Percentiles rank a stretch among this genome's conserved stretches.
phyloP scores from a whole-genome alignment of 345 rosid species.

The Nephelium lappaceum region DNA sequence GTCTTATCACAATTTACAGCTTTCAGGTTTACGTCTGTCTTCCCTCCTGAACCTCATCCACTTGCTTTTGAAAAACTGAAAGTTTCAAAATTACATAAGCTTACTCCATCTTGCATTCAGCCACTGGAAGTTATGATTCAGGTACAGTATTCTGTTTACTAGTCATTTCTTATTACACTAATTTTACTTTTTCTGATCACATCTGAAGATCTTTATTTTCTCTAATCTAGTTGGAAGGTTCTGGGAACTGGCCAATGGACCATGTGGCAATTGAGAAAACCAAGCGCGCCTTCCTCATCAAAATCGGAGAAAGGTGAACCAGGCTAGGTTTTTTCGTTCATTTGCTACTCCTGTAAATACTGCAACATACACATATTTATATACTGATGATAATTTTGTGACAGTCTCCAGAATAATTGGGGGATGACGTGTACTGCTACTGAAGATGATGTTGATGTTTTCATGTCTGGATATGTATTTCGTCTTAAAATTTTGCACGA shows the following conservation, averaged over 20 bases:
- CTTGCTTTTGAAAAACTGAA: conserved; percentile 53
- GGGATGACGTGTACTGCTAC: conserved; percentile 72
- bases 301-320: conserved; percentile 86
- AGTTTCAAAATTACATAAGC: conserved; percentile 47
- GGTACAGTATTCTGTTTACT: conserved; percentile 38
- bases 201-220: conserved; percentile 20
- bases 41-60: conserved; percentile 92
- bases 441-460: conserved; percentile 75
- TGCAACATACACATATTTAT: neutral
- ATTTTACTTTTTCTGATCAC: conserved; percentile 13
- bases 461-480: conserved; percentile 79
- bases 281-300: conserved; percentile 81
- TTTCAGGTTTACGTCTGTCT: conserved; percentile 83
- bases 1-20: conserved; percentile 52
- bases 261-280: conserved; percentile 85
- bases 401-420: conserved; percentile 72
- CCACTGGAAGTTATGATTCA: conserved; percentile 93
- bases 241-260: conserved; percentile 97
- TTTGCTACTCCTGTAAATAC: neutral
- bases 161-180: neutral
- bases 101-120: conserved; percentile 62
- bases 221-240: conserved; percentile 82
- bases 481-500: conserved; percentile 86
- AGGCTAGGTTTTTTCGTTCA: conserved; percentile 17
- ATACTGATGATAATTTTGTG: conserved; percentile 26